Percentiles rank a stretch among this genome's conserved stretches.
These are phyloP conservation scores for Coemansia sp. DNA, from an alignment of 192 early-diverging fungal genomes.

Conservation along the genomic window DNA sequence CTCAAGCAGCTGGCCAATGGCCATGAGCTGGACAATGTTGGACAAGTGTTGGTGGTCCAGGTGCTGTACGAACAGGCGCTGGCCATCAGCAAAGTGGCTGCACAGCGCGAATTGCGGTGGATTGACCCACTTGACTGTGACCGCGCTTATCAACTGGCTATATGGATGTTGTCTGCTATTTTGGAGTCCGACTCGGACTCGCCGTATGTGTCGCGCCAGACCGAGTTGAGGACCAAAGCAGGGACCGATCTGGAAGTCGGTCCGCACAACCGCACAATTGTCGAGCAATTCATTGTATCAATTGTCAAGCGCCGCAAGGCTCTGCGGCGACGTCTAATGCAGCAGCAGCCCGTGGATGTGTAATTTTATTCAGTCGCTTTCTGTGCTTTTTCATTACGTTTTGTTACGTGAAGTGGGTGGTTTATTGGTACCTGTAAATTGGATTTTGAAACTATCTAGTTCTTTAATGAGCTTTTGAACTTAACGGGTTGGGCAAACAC, in stretches of 20 bases:
- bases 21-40: slow-evolving; percentile 52
- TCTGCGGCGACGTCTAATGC: slow-evolving; percentile 37
- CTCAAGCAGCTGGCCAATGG: slow-evolving; percentile 60
- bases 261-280: slow-evolving; percentile 45
- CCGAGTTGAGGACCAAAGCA: not conserved
- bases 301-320: slow-evolving; percentile 53
- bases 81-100: slow-evolving; percentile 60
- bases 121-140: slow-evolving; percentile 69
- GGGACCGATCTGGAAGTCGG: slow-evolving; percentile 28
- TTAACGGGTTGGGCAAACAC: too few species aligned
- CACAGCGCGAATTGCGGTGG: slow-evolving; percentile 64
- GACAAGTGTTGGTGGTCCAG: slow-evolving; percentile 60
- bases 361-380: not conserved
- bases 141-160: slow-evolving; percentile 70
- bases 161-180: slow-evolving; percentile 74
- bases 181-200: slow-evolving; percentile 50
- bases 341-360: slow-evolving; percentile 8
- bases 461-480: too few species aligned
- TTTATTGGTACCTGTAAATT: too few species aligned
- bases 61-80: slow-evolving; percentile 73
- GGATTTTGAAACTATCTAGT: too few species aligned
- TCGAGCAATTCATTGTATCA: slow-evolving; percentile 50
- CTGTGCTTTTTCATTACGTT: too few species aligned
- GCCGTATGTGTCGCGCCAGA: not conserved
- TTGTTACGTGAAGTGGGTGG: too few species aligned